Conservation (phyloP, 2,329 filamentous ascomycete genomes). For the Fusarium duplospermum region DNA sequence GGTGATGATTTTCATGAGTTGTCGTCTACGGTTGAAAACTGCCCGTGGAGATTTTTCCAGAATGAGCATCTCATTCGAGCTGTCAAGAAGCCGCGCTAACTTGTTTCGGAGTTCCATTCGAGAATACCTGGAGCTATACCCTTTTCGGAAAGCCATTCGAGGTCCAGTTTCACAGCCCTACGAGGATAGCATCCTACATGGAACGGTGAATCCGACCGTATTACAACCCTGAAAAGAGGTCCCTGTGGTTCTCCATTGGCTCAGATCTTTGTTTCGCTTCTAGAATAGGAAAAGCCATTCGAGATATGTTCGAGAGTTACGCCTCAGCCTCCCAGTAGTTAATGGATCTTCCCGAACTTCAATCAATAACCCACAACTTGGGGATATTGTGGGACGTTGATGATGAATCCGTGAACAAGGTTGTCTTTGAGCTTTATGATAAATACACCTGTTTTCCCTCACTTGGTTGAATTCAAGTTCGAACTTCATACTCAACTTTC, state of each 20-base stretch:
- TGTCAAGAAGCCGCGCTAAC: conserved; percentile 9
- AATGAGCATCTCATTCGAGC: conserved; percentile 14
- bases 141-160: conserved; percentile 41
- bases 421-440: neutral
- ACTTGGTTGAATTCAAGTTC: neutral
- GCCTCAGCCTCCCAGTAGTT: neutral
- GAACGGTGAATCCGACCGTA: conserved; percentile 13
- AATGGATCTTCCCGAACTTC: neutral
- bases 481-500: neutral
- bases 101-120: conserved; percentile 11
- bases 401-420: neutral
- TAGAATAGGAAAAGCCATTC: conserved; percentile 38
- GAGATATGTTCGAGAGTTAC: conserved; percentile 10
- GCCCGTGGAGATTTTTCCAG: neutral
- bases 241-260: conserved; percentile 16
- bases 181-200: conserved; percentile 10
- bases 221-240: neutral
- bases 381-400: neutral
- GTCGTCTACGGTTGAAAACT: neutral
- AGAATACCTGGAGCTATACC: conserved; percentile 9
- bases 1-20: neutral
- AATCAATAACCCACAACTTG: neutral
- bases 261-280: neutral
- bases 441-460: conserved; percentile 11
- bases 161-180: conserved; percentile 32